phyloP scores from a whole-genome alignment of 1,284 basidiomycete genomes.

The Fistulinella staudtii region DNA sequence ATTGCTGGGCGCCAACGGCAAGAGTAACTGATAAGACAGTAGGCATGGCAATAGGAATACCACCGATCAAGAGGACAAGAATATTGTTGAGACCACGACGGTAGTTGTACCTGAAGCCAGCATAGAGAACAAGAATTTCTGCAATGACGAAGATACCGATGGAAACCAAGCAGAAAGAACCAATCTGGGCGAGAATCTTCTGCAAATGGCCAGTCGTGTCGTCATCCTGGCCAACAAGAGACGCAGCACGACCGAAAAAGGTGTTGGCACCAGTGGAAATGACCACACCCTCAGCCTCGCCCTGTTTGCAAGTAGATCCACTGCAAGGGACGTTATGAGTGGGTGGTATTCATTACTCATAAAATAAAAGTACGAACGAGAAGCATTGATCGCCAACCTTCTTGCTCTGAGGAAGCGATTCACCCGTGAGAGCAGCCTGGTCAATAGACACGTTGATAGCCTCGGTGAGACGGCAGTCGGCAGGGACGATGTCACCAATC shows the following conservation, averaged over 20 bases:
- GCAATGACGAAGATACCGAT: conserved; percentile 92
- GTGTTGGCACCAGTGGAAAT: conserved; percentile 96
- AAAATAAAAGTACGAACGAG: conserved; percentile 57
- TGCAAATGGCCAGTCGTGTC: conserved; percentile 97
- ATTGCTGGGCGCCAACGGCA: conserved; percentile 95
- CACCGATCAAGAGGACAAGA: conserved; percentile 95
- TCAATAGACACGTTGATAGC: conserved; percentile 96
- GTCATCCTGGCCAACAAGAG: conserved; percentile 93
- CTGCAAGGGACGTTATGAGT: conserved; percentile 37
- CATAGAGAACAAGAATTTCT: conserved; percentile 87
- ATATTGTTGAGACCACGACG: conserved; percentile 95
- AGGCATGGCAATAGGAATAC: conserved; percentile 98
- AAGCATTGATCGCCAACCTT: conserved; percentile 94
- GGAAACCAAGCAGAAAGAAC: conserved; percentile 91
- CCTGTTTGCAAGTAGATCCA: conserved; percentile 95
- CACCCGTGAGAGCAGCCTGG: conserved; percentile 94
- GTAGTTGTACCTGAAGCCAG: conserved; percentile 84
- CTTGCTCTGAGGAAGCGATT: conserved; percentile 90
- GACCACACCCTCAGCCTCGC: conserved; percentile 95
- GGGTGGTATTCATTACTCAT: background rate
- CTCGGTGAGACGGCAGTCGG: conserved; percentile 93
- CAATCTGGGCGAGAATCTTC: conserved; percentile 95
- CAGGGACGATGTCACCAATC: conserved; percentile 95
- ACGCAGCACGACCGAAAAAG: conserved; percentile 94
- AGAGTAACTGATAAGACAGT: conserved; percentile 95